Base-by-base conservation (phyloP, 768 basidiomycete genomes). In the Boletus subparvulus region DNA sequence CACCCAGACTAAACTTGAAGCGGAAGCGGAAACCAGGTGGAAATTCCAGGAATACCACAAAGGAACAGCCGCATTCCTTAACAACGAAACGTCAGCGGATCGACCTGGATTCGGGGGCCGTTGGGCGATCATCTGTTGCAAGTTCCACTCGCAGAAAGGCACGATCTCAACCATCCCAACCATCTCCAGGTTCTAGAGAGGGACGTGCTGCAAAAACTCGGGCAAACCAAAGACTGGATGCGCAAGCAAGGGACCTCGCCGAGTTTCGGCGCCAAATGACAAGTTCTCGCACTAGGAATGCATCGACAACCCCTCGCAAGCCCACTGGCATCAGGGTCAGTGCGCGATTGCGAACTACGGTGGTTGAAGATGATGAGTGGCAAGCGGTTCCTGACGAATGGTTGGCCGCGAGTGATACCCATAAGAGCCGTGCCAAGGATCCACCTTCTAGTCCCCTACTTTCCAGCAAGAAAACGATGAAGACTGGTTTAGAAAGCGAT, bases 341-440 rank as follows among this genome's bases (percentile, higher is more conserved):
- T 64, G 80, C 84, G 1, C 78, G 90, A 41, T 68, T 92, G 57
- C 76, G 87, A 43, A 85, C 84, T 16, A 55, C 74, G 4, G 68
- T 73, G 42, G 78, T 67, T 13, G 76, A 82, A n/a, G 85, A 84
- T 12, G 75, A 77, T 4, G 86, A 83, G 62, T 93, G 90, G 92
- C 88, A 93, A 70, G 77, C 82, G 54, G 80, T 93, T 26, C 92
- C 91, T 0, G 80, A 85, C 10, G 90, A 90, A 64, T 92, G 90
- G 90, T 65, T 78, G 52, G 60, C 43, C 41, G 37, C 9, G 54
- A 62, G 52, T 44, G 66, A 66, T 49, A 60, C 61, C 56, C 59
- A 50, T 49, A 61, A 63, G 47, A 41, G 16, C 50, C 40, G 33
- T 52, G 55, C 9, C 55, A 73, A 56, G 50, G 57, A 52, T 42